Evolutionary conservation across 2,329 filamentous ascomycete genomes (phyloP).

Genomic region (Sclerotinia spermophila): DNA sequence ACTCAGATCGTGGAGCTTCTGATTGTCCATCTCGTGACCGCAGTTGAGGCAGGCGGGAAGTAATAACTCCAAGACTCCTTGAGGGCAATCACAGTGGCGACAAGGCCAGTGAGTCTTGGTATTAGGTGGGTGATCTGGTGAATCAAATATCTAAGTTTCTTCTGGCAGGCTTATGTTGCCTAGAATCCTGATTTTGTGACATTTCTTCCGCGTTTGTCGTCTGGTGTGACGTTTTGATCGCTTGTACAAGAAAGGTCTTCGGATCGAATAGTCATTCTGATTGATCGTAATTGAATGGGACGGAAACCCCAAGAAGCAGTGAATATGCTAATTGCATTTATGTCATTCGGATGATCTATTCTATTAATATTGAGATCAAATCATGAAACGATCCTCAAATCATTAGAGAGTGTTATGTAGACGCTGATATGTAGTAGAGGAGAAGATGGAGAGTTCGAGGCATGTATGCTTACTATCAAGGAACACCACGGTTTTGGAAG

Average conservation of each 20-base stretch:
- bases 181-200: not conserved
- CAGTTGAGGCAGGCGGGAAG: not conserved
- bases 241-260: not conserved
- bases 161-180: not conserved
- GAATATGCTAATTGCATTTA: not conserved
- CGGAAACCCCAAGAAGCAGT: not conserved
- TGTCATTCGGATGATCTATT: not conserved
- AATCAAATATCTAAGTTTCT: not conserved
- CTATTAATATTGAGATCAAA: not conserved
- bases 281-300: too few species aligned
- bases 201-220: not conserved
- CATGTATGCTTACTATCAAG: not conserved
- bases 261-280: not conserved
- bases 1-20: not conserved
- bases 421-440: not conserved
- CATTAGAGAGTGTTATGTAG: not conserved
- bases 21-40: not conserved
- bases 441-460: too few species aligned
- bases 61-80: not conserved
- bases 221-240: not conserved
- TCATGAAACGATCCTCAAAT: too few species aligned
- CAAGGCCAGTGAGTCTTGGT: constrained; percentile 5
- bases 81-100: not conserved
- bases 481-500: too few species aligned
- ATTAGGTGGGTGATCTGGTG: not conserved